Evolutionary conservation across 1,139 yeast genomes (phyloP).

Genomic region (Keqinozyma sinolaborantium): DNA sequence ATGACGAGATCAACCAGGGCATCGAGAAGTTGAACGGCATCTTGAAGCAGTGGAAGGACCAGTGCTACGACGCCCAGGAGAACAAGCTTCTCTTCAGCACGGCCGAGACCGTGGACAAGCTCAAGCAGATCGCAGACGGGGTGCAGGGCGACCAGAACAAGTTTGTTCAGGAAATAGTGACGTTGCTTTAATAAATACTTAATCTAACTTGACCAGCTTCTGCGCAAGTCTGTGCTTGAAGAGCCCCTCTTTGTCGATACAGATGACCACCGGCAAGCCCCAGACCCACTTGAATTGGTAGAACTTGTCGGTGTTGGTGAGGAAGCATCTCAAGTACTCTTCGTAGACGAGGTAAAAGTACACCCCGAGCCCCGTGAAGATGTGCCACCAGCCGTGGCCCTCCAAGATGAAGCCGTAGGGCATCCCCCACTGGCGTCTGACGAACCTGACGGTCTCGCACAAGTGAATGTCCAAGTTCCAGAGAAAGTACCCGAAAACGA

Average conservation of each 20-base stretch:
- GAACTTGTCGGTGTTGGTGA: slow-evolving; percentile 48
- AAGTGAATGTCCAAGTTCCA: slow-evolving; percentile 87
- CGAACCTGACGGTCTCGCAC: slow-evolving; percentile 59
- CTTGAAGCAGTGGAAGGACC: slow-evolving; percentile 57
- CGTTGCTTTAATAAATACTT: slow-evolving; percentile 19
- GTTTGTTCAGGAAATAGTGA: slow-evolving; percentile 40
- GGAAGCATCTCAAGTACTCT: slow-evolving; percentile 65
- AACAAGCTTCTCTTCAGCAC: slow-evolving; percentile 24
- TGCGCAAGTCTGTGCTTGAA: slow-evolving; percentile 10
- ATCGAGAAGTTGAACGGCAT: slow-evolving; percentile 51
- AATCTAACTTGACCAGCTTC: slow-evolving; percentile 2
- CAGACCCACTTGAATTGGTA: slow-evolving; percentile 52
- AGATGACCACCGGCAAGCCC: slow-evolving; percentile 35
- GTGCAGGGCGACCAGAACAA: slow-evolving; percentile 26
- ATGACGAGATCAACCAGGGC: slow-evolving; percentile 56
- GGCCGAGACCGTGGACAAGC: slow-evolving; percentile 33
- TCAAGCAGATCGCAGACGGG: slow-evolving; percentile 28
- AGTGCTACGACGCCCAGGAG: slow-evolving; percentile 36
- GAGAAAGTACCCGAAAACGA: slow-evolving; percentile 67
- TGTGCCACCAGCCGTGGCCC: slow-evolving; percentile 99
- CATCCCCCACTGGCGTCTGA: slow-evolving; percentile 70
- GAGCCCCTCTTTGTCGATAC: slow-evolving; percentile 30
- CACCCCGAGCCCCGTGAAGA: slow-evolving; percentile 74
- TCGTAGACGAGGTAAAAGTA: slow-evolving; percentile 59
- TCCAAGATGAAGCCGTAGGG: slow-evolving; percentile 88